Conservation (phyloP, 2,329 filamentous ascomycete species). For the Phialophora verrucosa region DNA sequence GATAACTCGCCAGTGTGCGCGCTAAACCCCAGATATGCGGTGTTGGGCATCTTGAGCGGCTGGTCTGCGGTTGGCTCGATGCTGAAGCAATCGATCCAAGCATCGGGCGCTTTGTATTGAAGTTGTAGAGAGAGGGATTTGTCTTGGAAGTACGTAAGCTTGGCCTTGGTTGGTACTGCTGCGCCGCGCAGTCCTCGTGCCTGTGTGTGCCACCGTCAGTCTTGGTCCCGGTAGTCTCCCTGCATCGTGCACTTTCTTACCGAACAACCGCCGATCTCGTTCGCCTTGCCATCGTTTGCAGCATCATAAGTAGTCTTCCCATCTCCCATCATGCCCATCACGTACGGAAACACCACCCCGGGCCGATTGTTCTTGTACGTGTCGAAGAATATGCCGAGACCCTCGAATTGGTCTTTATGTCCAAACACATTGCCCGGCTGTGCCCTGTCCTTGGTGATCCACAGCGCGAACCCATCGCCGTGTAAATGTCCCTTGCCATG, state of each 20-base stretch:
- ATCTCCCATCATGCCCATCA: constrained; percentile 98
- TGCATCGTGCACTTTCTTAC: constrained; percentile 50
- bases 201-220: constrained; percentile 43
- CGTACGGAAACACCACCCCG: constrained; percentile 92
- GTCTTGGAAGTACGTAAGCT: constrained; percentile 95
- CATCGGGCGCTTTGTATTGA: constrained; percentile 87
- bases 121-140: constrained; percentile 88
- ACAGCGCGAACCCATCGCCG: constrained; percentile 96
- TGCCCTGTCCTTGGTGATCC: constrained; percentile 92
- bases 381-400: constrained; percentile 93
- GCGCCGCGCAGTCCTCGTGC: constrained; percentile 86
- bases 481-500: constrained; percentile 87
- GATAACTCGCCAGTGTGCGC: constrained; percentile 90
- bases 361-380: constrained; percentile 99
- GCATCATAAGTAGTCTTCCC: constrained; percentile 89
- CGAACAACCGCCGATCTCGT: constrained; percentile 92
- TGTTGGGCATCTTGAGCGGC: constrained; percentile 77
- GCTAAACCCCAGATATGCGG: constrained; percentile 68
- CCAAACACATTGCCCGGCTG: constrained; percentile 85
- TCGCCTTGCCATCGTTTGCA: constrained; percentile 89
- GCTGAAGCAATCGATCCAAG: constrained; percentile 91
- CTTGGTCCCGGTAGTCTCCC: not conserved
- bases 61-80: constrained; percentile 63
- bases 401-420: constrained; percentile 85
- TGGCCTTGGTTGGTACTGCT: constrained; percentile 79